These are phyloP conservation scores for Xylariaceae sp. DNA, from an alignment of 2,329 filamentous ascomycete genomes.

Conservation along the genomic window DNA sequence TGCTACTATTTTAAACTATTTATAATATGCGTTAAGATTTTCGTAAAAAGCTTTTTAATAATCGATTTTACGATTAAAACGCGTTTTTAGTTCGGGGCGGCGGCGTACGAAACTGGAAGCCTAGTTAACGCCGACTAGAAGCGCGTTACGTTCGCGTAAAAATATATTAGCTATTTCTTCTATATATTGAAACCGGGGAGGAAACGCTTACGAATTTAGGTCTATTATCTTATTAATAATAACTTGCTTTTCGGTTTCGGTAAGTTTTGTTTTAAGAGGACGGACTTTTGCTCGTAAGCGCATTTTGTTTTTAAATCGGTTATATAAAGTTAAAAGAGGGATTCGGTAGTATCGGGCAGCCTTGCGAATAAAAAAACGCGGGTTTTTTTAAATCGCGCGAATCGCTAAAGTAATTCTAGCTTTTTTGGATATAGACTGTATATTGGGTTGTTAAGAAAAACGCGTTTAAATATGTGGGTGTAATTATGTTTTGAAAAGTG, in stretches of 20 bases:
- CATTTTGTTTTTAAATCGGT: too few species aligned
- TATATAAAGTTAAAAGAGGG: background rate
- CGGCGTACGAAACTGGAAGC: too few species aligned
- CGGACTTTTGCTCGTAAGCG: too few species aligned
- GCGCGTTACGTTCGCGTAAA: too few species aligned
- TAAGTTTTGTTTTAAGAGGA: background rate
- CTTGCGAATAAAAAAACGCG: background rate
- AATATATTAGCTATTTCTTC: too few species aligned
- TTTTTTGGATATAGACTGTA: background rate
- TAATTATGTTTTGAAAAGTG: background rate
- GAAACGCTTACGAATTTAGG: background rate
- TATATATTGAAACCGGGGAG: background rate
- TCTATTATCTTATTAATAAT: background rate
- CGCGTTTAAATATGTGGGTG: background rate
- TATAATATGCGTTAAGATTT: background rate
- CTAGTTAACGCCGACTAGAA: too few species aligned
- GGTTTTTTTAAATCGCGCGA: background rate
- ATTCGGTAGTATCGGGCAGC: background rate
- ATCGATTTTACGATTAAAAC: too few species aligned
- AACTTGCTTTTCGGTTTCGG: background rate
- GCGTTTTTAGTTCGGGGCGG: too few species aligned
- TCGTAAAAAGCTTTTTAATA: background rate
- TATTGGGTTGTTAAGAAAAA: background rate
- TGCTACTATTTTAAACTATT: background rate
- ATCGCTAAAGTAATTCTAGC: background rate